Base-by-base conservation (phyloP, 176 grass and related monocot species). In the Carex kokanica region DNA sequence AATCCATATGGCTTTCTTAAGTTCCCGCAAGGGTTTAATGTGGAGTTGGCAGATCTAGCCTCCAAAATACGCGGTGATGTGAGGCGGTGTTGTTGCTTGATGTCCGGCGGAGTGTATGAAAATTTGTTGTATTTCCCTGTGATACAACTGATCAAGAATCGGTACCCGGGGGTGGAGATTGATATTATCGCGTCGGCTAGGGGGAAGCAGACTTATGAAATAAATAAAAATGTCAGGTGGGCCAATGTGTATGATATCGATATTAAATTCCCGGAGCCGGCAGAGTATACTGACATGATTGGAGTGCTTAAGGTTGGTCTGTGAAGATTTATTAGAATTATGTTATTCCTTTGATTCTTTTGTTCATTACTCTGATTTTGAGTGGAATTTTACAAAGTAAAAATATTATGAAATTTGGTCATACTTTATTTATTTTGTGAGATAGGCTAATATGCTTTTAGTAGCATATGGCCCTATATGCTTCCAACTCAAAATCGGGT, bases 121-220 rank as follows among this genome's bases (percentile, higher is more conserved):
- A 98, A 98, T 93, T 84, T 98, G 72, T 87, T 98, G 78, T 98
- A 92, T 89, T 91, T 98, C 83, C 95, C 95, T 16, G 88, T 89
- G 18, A 87, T 98, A 81, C 95, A 98, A 87, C 63, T 94, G 81
- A 87, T 98, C 83, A 86, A 79, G 87, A 90, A 98, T 83, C 47
- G 95, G 32, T 98, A 93, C 87, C 95, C 95, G 18, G 95, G 95
- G 61, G 95, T 98, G 75, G 84, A 64, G n/a, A 36, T 98, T 2
- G 95, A 98, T 78, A 65, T 98, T 20, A 75, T 98, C 18, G 82
- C 95, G 17, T 86, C 92, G 2, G 78, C 84, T 11, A 84, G 95
- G 57, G 95, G 95, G 6, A 98, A 98, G 84, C 92, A 98, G 86
- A 88, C 90, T 1, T 98, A 94, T 79, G 95, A 98, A 88, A 81